Conservation (phyloP, 371 early-diverging fungal species). For the Mortierella sp. region DNA sequence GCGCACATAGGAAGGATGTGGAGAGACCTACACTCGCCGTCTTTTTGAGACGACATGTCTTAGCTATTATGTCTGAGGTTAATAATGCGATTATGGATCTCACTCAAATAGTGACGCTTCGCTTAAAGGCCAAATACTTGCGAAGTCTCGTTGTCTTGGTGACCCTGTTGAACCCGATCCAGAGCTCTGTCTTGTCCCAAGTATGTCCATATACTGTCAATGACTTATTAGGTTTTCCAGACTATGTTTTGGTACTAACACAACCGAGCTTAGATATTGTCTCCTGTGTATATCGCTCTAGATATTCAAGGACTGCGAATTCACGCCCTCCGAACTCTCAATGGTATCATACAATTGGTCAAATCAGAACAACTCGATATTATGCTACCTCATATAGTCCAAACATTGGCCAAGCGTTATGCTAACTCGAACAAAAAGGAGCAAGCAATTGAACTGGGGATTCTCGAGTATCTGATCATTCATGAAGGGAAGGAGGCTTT, state of each 20-base stretch:
- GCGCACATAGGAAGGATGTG: neutral
- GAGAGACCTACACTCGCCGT: slow-evolving; percentile 26
- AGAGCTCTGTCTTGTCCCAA: slow-evolving; percentile 36
- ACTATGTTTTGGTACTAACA: neutral
- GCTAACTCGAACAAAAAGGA: slow-evolving; percentile 13
- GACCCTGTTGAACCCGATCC: slow-evolving; percentile 36
- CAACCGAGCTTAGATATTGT: slow-evolving; percentile 21
- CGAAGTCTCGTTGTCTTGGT: slow-evolving; percentile 31
- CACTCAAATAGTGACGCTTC: slow-evolving; percentile 16
- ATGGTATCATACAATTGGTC: slow-evolving; percentile 12
- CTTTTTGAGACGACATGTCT: slow-evolving; percentile 34
- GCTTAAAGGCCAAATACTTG: slow-evolving; percentile 30
- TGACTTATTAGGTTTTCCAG: neutral
- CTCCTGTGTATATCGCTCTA: slow-evolving; percentile 34
- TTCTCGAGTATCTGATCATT: slow-evolving; percentile 30
- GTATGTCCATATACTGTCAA: slow-evolving; percentile 8
- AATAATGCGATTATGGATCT: slow-evolving; percentile 31
- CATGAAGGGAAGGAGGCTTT: slow-evolving; percentile 16
- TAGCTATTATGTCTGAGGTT: slow-evolving; percentile 45
- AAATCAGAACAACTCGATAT: slow-evolving; percentile 26
- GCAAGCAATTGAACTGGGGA: slow-evolving; percentile 2
- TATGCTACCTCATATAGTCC: slow-evolving; percentile 22
- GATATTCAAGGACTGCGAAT: slow-evolving; percentile 26
- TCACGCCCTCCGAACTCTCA: slow-evolving; percentile 21
- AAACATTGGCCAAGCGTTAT: slow-evolving; percentile 24